These are phyloP conservation scores for Penicillium atrosanguineum DNA, from an alignment of 495 filamentous ascomycete genomes.

Conservation along the genomic window DNA sequence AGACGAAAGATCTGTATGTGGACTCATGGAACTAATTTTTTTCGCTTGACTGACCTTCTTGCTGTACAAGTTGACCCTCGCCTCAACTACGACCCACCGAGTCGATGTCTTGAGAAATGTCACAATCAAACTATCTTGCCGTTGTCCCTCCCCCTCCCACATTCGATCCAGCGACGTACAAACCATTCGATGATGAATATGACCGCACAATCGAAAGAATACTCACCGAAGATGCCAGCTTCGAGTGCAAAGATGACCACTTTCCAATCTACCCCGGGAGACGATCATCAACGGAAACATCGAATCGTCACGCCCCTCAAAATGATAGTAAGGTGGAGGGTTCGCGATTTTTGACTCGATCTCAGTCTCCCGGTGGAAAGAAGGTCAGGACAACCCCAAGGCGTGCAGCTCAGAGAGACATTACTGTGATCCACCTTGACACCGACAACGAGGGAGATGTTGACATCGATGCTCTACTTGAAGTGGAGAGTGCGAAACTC, in stretches of 20 bases:
- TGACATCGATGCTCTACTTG: background rate
- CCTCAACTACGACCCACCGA: background rate
- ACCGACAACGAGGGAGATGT: slow-evolving; percentile 7
- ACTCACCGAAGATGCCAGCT: slow-evolving; percentile 23
- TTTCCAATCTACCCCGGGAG: slow-evolving; percentile 1
- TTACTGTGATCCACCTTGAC: slow-evolving; percentile 9
- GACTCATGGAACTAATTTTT: background rate
- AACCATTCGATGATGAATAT: slow-evolving; percentile 16
- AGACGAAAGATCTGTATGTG: background rate
- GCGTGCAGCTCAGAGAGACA: slow-evolving; percentile 1
- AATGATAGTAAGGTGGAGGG: background rate
- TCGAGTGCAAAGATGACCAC: slow-evolving; percentile 18
- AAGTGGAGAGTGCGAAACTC: background rate
- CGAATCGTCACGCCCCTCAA: background rate
- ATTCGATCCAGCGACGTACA: slow-evolving; percentile 17
- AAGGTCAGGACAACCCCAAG: background rate
- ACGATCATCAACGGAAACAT: background rate
- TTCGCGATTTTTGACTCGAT: background rate
- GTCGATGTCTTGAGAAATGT: slow-evolving; percentile 3
- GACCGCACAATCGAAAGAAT: slow-evolving; percentile 23
- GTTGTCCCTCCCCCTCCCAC: slow-evolving; percentile 23
- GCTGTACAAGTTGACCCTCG: background rate
- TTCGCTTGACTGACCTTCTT: background rate
- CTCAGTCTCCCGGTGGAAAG: background rate
- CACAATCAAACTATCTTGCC: slow-evolving; percentile 5